A percentile compares a stretch with the other conserved stretches of the same genome.
Evolutionary conservation across 805 yeast genomes (phyloP).

Genomic region (Candida germanica): DNA sequence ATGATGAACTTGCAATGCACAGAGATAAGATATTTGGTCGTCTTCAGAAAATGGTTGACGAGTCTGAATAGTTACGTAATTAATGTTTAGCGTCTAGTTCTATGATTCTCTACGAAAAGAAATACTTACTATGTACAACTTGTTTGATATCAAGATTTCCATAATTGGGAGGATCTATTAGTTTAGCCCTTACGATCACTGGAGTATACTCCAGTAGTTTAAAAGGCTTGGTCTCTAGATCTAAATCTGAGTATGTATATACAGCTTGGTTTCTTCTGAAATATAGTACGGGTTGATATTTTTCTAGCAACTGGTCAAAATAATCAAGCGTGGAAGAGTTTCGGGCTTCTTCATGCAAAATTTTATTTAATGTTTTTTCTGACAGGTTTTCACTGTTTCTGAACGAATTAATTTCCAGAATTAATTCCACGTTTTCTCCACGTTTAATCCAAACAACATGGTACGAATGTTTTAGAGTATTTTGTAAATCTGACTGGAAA

Average conservation of each 20-base stretch:
- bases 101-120: conserved; percentile 27
- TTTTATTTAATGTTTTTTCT: background rate
- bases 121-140: conserved; percentile 32
- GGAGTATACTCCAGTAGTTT: conserved; percentile 18
- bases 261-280: conserved; percentile 7
- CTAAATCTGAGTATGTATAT: conserved; percentile 4
- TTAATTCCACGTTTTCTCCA: conserved; percentile 11
- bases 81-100: background rate
- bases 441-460: conserved; percentile 34
- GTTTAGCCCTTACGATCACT: conserved; percentile 28
- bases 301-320: conserved; percentile 14
- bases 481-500: conserved; percentile 24
- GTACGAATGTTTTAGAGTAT: conserved; percentile 19
- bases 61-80: conserved; percentile 11
- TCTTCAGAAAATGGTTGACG: conserved; percentile 54
- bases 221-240: background rate
- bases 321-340: conserved; percentile 1
- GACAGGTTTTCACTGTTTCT: background rate
- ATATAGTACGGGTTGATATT: conserved; percentile 22
- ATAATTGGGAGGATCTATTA: conserved; percentile 25
- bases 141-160: conserved; percentile 32
- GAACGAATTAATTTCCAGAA: background rate
- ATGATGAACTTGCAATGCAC: conserved; percentile 60
- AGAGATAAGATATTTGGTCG: conserved; percentile 60
- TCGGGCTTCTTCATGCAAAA: conserved; percentile 14